Evolutionary conservation across 495 filamentous ascomycete genomes (phyloP).

Genomic region (Cercophora newfieldiana): DNA sequence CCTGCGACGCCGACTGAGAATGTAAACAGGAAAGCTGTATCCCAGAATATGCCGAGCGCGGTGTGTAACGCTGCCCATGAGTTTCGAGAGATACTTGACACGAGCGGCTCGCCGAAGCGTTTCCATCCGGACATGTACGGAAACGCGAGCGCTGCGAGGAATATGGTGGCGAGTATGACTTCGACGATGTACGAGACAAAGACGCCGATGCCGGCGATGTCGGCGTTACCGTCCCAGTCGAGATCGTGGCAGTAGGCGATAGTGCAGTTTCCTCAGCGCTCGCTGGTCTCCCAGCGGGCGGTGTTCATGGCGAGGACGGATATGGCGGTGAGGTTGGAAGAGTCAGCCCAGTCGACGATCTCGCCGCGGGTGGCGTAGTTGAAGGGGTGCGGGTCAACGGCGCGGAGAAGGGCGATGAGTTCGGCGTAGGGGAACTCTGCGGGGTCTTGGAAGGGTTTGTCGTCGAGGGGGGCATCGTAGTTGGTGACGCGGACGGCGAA

Average conservation of each 20-base stretch:
- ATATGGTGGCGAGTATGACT: background rate
- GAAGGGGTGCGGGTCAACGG: background rate
- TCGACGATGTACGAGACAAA: background rate
- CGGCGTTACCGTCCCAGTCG: background rate
- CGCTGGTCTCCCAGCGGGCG: background rate
- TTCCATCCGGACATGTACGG: background rate
- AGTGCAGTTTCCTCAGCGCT: background rate
- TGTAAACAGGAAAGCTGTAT: background rate
- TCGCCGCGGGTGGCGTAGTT: background rate
- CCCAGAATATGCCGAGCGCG: background rate
- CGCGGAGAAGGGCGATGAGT: background rate
- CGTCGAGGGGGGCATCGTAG: too few relatives aligned
- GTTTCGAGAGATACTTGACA: too few relatives aligned
- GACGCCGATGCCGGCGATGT: background rate
- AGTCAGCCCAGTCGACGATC: background rate
- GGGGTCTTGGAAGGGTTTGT: too few relatives aligned
- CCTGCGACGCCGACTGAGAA: background rate
- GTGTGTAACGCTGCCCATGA: background rate
- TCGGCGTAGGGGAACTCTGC: too few relatives aligned
- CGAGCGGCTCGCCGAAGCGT: background rate
- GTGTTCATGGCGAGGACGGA: too few relatives aligned
- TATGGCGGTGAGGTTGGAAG: background rate
- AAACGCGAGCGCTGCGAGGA: background rate
- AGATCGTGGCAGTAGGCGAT: background rate
- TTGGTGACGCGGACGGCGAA: too few relatives aligned